Percentiles rank a stretch among this genome's conserved stretches.
Evolutionary conservation across 1,139 yeast genomes (phyloP).

Genomic region (Fermentozyma sake): DNA sequence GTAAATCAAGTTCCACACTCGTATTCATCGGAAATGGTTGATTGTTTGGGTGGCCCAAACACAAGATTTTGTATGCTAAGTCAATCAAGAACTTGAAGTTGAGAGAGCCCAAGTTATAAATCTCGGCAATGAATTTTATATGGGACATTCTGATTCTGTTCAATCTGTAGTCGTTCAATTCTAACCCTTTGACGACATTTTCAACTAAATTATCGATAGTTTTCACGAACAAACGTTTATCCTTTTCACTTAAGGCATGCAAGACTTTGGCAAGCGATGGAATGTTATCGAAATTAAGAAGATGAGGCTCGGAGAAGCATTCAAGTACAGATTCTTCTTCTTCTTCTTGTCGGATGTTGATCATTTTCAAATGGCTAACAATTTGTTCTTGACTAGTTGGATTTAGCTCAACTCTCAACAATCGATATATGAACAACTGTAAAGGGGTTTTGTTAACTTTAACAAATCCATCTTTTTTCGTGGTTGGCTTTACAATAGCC

Average conservation of each 20-base stretch:
- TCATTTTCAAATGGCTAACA: slow-evolving; percentile 25
- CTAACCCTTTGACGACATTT: slow-evolving; percentile 60
- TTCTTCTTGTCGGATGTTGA: slow-evolving; percentile 43
- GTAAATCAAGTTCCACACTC: slow-evolving; percentile 49
- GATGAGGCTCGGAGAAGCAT: slow-evolving; percentile 59
- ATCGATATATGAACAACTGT: slow-evolving; percentile 46
- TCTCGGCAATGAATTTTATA: slow-evolving; percentile 55
- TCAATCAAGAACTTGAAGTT: slow-evolving; percentile 46
- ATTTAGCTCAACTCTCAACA: slow-evolving; percentile 51
- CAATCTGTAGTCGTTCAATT: slow-evolving; percentile 53
- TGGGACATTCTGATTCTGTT: slow-evolving; percentile 64
- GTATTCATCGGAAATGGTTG: slow-evolving; percentile 49
- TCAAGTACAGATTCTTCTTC: slow-evolving; percentile 40
- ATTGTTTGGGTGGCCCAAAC: slow-evolving; percentile 64
- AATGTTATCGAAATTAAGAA: slow-evolving; percentile 55
- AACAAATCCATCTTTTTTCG: no score
- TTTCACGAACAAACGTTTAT: slow-evolving; percentile 34
- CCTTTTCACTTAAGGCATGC: slow-evolving; percentile 27
- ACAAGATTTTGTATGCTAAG: slow-evolving; percentile 55
- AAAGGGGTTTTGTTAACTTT: slow-evolving; percentile 30
- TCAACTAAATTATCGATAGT: slow-evolving; percentile 69
- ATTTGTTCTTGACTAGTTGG: slow-evolving; percentile 3
- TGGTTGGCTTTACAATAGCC: slow-evolving; percentile 59
- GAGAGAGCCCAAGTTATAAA: slow-evolving; percentile 49
- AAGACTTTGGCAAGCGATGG: slow-evolving; percentile 48